These are phyloP conservation scores for Clonostachys solani DNA, from an alignment of 2,329 filamentous ascomycete genomes.

Conservation along the genomic window DNA sequence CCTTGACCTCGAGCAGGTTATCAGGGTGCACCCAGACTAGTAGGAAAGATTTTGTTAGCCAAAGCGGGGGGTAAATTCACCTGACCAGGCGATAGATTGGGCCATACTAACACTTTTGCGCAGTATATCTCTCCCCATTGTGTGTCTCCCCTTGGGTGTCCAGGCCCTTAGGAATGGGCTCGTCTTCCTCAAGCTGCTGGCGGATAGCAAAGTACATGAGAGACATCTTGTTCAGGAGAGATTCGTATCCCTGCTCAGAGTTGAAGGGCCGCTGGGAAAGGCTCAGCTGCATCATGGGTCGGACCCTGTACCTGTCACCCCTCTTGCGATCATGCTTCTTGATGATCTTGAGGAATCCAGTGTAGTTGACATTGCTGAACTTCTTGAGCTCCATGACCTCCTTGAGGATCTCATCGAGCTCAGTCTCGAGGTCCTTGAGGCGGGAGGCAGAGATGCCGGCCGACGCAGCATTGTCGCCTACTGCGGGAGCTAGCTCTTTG, in stretches of 20 bases:
- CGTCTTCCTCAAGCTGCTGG: constrained; percentile 67
- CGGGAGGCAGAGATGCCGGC: constrained; percentile 42
- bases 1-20: constrained; percentile 96
- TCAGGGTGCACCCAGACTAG: constrained; percentile 92
- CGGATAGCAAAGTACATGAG: constrained; percentile 95
- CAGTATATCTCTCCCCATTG: constrained; percentile 71
- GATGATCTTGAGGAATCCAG: constrained; percentile 93
- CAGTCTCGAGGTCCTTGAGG: constrained; percentile 68
- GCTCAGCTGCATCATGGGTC: constrained; percentile 86
- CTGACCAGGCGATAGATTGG: neutral
- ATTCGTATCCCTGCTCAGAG: constrained; percentile 83
- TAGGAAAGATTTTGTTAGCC: constrained; percentile 18
- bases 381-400: constrained; percentile 92
- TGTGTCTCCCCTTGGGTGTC: constrained; percentile 51
- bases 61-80: neutral
- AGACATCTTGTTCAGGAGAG: constrained; percentile 84
- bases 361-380: constrained; percentile 95
- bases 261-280: constrained; percentile 90
- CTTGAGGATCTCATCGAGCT: constrained; percentile 84
- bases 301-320: constrained; percentile 79
- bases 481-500: constrained; percentile 71
- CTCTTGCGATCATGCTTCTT: constrained; percentile 98
- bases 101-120: constrained; percentile 72
- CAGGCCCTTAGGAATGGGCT: constrained; percentile 36
- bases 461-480: constrained; percentile 49